A percentile compares a stretch with the other conserved stretches of the same genome.
Conservation (phyloP, 2,329 filamentous ascomycete species). For the Nemania diffusa region DNA sequence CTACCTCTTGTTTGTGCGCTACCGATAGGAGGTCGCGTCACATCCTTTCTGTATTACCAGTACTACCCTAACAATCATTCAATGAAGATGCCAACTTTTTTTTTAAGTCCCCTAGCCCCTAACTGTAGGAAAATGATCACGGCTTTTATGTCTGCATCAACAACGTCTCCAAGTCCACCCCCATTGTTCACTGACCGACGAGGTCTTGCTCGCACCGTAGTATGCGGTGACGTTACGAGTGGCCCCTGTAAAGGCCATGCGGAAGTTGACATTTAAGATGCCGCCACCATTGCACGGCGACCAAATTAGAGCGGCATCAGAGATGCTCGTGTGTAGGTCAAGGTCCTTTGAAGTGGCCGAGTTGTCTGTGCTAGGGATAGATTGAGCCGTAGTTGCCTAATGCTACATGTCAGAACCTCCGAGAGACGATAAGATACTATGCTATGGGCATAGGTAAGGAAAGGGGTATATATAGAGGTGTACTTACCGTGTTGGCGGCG, state of each 20-base stretch:
- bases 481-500: slow-evolving; percentile 36
- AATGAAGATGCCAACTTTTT: neutral
- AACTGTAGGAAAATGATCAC: neutral
- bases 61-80: neutral
- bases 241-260: slow-evolving; percentile 36
- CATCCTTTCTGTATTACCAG: neutral
- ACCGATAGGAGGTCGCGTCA: neutral
- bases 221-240: slow-evolving; percentile 30
- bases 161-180: slow-evolving; percentile 39
- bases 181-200: slow-evolving; percentile 38
- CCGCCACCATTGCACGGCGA: slow-evolving; percentile 35
- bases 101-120: neutral
- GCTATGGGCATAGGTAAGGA: neutral
- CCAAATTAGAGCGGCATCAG: slow-evolving; percentile 35
- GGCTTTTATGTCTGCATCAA: neutral
- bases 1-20: neutral
- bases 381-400: slow-evolving; percentile 26
- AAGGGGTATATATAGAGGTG: neutral
- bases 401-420: neutral
- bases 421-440: neutral
- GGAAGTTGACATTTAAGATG: slow-evolving; percentile 42
- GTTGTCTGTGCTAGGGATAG: slow-evolving; percentile 29
- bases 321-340: slow-evolving; percentile 34
- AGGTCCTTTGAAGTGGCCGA: slow-evolving; percentile 28
- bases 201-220: slow-evolving; percentile 37